These are phyloP conservation scores for Elsinoe perseae DNA, from an alignment of 2,329 filamentous ascomycete species.

Conservation along the genomic window DNA sequence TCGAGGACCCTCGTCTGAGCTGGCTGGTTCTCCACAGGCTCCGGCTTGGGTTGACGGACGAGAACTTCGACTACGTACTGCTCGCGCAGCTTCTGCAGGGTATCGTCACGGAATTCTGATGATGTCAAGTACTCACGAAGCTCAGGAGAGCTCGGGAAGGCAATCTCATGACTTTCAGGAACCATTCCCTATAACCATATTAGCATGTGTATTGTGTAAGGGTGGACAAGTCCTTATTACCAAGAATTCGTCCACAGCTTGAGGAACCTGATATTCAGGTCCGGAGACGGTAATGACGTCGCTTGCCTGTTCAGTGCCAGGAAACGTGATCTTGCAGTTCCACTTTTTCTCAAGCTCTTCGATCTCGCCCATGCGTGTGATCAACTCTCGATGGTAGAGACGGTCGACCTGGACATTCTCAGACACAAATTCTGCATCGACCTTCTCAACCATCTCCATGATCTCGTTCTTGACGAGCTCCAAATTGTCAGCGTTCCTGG, in stretches of 20 bases:
- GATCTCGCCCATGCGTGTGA: conserved; percentile 79
- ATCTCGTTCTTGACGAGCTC: conserved; percentile 98
- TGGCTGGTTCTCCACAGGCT: conserved; percentile 35
- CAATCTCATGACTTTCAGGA: conserved; percentile 86
- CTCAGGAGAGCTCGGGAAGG: conserved; percentile 67
- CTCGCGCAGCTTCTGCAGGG: conserved; percentile 74
- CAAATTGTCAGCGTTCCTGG: conserved; percentile 90
- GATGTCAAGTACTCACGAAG: conserved; percentile 77
- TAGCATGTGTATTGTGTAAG: no score
- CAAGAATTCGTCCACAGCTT: conserved; percentile 91
- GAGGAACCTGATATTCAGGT: conserved; percentile 95
- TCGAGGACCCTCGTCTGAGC: conserved; percentile 37
- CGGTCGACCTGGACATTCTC: conserved; percentile 91
- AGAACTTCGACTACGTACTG: conserved; percentile 89
- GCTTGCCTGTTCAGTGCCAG: conserved; percentile 93
- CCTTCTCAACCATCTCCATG: conserved; percentile 97
- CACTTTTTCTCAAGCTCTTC: conserved; percentile 97
- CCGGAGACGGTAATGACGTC: conserved; percentile 93
- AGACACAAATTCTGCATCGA: conserved; percentile 92
- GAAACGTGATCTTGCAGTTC: conserved; percentile 99
- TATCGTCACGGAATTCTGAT: conserved; percentile 68
- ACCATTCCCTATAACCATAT: conserved; percentile 69
- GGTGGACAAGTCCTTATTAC: conserved; percentile 46
- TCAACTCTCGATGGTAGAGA: conserved; percentile 87
- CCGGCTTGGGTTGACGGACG: conserved; percentile 48